Percentiles rank a stretch among this genome's conserved stretches.
Conservation (phyloP, 1,139 yeast species). For the Chernovozyma aurita region DNA sequence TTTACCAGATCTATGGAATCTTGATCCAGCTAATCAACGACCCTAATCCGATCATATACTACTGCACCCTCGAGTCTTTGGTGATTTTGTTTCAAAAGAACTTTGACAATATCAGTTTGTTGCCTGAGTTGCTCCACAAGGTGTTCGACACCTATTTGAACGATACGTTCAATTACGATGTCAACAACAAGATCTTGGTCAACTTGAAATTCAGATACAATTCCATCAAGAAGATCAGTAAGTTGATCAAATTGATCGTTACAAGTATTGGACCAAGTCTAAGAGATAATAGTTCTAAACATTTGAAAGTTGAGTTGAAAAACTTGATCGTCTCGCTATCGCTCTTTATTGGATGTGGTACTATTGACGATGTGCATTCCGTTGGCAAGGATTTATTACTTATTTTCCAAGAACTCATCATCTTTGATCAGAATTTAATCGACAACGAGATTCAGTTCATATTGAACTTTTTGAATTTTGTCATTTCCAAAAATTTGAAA, state of each 20-base stretch:
- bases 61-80: slow-evolving; percentile 63
- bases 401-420: slow-evolving; percentile 36
- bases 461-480: slow-evolving; percentile 25
- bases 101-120: slow-evolving; percentile 43
- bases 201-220: slow-evolving; percentile 29
- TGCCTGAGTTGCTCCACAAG: slow-evolving; percentile 42
- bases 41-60: slow-evolving; percentile 81
- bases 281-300: slow-evolving; percentile 11
- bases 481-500: slow-evolving; percentile 36
- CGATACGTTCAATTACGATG: slow-evolving; percentile 44
- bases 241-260: slow-evolving; percentile 27
- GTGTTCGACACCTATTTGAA: slow-evolving; percentile 45
- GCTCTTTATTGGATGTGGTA: slow-evolving; percentile 30
- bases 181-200: slow-evolving; percentile 19
- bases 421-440: slow-evolving; percentile 36
- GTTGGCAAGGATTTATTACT: slow-evolving; percentile 24
- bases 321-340: slow-evolving; percentile 28
- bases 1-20: slow-evolving; percentile 49
- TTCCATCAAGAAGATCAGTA: slow-evolving; percentile 20
- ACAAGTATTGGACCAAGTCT: slow-evolving; percentile 40
- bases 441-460: slow-evolving; percentile 29
- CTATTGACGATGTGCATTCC: slow-evolving; percentile 24
- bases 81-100: slow-evolving; percentile 53
- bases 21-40: slow-evolving; percentile 61
- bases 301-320: slow-evolving; percentile 19